phyloP scores from a whole-genome alignment of 768 basidiomycete genomes.

The Collybia sp. region DNA sequence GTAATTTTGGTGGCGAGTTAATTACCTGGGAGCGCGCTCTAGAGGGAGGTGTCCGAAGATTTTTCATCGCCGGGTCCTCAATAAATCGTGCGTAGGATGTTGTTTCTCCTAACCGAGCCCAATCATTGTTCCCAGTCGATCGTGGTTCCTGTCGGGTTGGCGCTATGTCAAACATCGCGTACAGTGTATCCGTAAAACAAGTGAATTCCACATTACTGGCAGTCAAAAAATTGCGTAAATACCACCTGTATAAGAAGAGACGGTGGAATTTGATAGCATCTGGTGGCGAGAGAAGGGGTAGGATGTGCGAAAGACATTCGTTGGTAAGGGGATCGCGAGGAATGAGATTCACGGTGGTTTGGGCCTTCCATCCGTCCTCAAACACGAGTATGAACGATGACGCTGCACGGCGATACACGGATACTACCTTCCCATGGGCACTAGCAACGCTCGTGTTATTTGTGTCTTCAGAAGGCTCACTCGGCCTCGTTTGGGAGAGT shows the following conservation, averaged over 20 bases:
- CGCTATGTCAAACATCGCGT: constrained; percentile 36
- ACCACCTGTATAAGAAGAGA: constrained; percentile 57
- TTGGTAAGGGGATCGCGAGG: constrained; percentile 52
- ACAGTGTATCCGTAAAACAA: constrained; percentile 50
- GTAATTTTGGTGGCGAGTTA: constrained; percentile 20
- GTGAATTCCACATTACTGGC: constrained; percentile 50
- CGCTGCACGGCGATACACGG: constrained; percentile 42
- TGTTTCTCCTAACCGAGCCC: constrained; percentile 43
- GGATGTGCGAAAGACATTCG: constrained; percentile 58
- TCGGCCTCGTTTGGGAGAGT: constrained; percentile 14
- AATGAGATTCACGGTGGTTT: constrained; percentile 48
- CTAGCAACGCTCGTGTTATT: constrained; percentile 13
- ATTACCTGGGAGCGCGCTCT: constrained; percentile 14
- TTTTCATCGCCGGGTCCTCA: constrained; percentile 55
- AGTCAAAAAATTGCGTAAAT: constrained; percentile 33
- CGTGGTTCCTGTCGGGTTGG: constrained; percentile 10
- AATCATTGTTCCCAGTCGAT: constrained; percentile 25
- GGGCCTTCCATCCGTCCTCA: constrained; percentile 40
- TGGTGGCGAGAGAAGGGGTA: constrained; percentile 54
- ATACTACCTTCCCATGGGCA: constrained; percentile 31
- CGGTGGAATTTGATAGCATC: constrained; percentile 52
- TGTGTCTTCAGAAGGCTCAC: constrained; percentile 14
- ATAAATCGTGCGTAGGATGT: constrained; percentile 41
- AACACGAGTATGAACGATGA: constrained; percentile 52
- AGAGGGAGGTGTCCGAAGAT: constrained; percentile 29